These are phyloP conservation scores for Nicotiana undulata DNA, from an alignment of 257 asterid genomes.

Conservation along the genomic window DNA sequence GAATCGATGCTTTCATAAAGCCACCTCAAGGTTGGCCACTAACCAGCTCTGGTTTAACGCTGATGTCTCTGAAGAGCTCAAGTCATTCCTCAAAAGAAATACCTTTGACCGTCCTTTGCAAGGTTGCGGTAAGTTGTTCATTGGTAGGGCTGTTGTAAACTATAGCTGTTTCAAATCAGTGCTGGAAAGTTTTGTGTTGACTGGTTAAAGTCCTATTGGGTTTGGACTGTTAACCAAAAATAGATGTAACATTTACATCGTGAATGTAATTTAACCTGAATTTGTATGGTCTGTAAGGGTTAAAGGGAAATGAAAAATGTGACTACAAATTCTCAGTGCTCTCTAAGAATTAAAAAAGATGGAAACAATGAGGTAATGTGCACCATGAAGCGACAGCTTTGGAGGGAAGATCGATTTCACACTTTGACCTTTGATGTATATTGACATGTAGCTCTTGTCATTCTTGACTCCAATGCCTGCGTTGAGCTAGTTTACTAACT, in stretches of 20 bases:
- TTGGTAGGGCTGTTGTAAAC: background rate
- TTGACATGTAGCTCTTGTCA: background rate
- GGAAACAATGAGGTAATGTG: background rate
- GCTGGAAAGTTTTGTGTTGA: background rate
- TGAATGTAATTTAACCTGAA: background rate
- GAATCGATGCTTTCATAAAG: slow-evolving; percentile 74
- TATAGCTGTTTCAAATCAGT: background rate
- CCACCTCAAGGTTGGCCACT: slow-evolving; percentile 91
- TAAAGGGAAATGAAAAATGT: background rate
- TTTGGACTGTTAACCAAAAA: background rate
- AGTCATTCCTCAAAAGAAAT: slow-evolving; percentile 50
- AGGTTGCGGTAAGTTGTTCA: slow-evolving; percentile 57
- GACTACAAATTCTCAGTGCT: background rate
- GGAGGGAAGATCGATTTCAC: background rate
- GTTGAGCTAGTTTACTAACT: background rate
- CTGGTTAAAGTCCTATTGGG: background rate
- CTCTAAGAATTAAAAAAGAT: background rate
- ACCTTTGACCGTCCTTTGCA: slow-evolving; percentile 64
- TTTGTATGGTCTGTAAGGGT: background rate
- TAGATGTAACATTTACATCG: background rate
- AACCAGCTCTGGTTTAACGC: slow-evolving; percentile 42
- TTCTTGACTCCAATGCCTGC: background rate
- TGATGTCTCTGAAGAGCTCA: slow-evolving; percentile 63
- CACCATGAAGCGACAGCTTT: background rate
- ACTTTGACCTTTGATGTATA: background rate